A percentile compares a stretch with the other conserved stretches of the same genome.
These are phyloP conservation scores for Bipolaris sorokiniana DNA, from an alignment of 2,329 filamentous ascomycete species.

Conservation along the genomic window DNA sequence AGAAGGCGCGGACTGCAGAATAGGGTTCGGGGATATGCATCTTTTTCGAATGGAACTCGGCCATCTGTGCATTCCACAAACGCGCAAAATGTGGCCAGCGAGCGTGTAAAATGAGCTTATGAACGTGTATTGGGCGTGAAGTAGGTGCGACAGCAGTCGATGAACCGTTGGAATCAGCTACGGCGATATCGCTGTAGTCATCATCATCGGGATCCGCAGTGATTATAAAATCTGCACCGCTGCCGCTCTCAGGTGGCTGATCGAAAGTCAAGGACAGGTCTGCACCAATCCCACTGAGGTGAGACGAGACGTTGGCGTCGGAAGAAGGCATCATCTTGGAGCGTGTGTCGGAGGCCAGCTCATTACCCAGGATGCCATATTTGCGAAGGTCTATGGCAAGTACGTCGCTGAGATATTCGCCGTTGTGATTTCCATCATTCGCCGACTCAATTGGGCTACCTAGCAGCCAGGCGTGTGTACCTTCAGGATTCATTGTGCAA, in stretches of 20 bases:
- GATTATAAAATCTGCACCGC: constrained; percentile 87
- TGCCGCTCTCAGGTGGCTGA: constrained; percentile 79
- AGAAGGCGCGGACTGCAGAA: constrained; percentile 88
- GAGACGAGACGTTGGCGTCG: constrained; percentile 59
- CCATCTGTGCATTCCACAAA: constrained; percentile 92
- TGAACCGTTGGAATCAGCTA: constrained; percentile 48
- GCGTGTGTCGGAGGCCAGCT: constrained; percentile 57
- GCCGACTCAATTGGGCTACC: constrained; percentile 80
- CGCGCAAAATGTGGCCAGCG: constrained; percentile 97
- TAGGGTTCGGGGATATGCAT: constrained; percentile 99
- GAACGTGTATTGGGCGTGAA: constrained; percentile 88
- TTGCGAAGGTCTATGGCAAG: constrained; percentile 90
- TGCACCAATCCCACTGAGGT: constrained; percentile 72
- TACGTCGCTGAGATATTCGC: constrained; percentile 93
- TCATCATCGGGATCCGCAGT: constrained; percentile 82
- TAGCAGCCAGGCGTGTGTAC: constrained; percentile 96
- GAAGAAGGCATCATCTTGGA: constrained; percentile 55
- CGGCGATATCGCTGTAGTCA: constrained; percentile 65
- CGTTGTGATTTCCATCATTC: constrained; percentile 71
- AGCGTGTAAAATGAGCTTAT: constrained; percentile 90
- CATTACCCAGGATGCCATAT: constrained; percentile 88
- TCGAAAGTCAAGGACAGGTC: constrained; percentile 90
- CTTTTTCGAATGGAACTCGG: constrained; percentile 93
- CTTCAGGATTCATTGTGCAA: constrained; percentile 92
- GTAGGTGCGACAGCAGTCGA: constrained; percentile 50